Evolutionary conservation across 768 basidiomycete species (phyloP), one percentile per base, ranked within the genome.

Genomic region (Fistulinella prunicolor): DNA sequence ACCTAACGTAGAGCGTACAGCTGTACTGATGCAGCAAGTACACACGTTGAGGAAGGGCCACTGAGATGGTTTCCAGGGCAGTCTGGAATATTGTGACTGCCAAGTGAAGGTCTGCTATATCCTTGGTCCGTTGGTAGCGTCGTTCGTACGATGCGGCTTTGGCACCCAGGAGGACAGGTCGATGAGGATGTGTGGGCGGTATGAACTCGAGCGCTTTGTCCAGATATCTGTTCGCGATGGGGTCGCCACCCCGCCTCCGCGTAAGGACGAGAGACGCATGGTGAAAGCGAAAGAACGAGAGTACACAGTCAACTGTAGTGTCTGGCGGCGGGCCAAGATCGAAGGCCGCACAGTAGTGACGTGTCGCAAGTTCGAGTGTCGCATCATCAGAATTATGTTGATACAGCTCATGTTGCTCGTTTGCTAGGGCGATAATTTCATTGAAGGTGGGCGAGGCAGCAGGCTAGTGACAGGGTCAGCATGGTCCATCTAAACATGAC

Each of bases 381-480:
- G 16, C 28, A 10, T 7, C 13, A 30, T 56, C 47, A 16, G n/a
- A 32, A 38, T 22, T 36, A 17, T 43, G 42, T 17, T 44, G 28
- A 45, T 59, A 58, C 30, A 42, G 13, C 2, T 35, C 34, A 46
- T 35, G 16, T 4, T 52, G 50, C 26, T 51, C 38, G 12, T 55
- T 48, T 6, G 47, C 58, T 14, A 46, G 38, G 30, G 22, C 35
- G 9, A 58, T 45, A 14, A 55, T 38, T 6, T 43, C 47, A n/a
- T 49, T 45, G 16, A 59, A 58, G 3, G 26, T 72, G 51, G 71
- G 76, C 7, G 38, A 45, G 6, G 6, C 26, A 12, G 13, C 30
- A 29, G 49, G 16, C 53, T 51, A 26, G 8, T 7, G 26, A 17
- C 16, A 34, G 12, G 6, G 38, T 54, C 10, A 50, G 45, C 10